These are phyloP conservation scores for Corynascus novoguineensis DNA, from an alignment of 495 filamentous ascomycete genomes.

Conservation along the genomic window DNA sequence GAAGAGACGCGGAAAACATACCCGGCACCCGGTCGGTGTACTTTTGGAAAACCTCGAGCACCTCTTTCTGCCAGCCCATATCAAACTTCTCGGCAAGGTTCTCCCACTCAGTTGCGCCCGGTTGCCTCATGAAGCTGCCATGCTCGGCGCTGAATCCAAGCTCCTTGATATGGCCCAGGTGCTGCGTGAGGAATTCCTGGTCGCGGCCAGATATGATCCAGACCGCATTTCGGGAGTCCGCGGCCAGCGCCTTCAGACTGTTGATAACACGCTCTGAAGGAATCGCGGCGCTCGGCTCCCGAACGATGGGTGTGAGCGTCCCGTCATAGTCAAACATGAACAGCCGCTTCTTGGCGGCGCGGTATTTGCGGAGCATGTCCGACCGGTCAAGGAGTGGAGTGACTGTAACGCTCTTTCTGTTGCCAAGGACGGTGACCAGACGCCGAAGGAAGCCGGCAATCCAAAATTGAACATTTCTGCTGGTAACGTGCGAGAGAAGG, in stretches of 20 bases:
- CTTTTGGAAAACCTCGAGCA: constrained; percentile 71
- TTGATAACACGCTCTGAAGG: constrained; percentile 76
- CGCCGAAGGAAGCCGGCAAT: constrained; percentile 68
- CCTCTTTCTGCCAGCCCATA: constrained; percentile 84
- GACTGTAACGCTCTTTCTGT: constrained; percentile 63
- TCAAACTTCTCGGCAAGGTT: constrained; percentile 75
- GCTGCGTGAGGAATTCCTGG: constrained; percentile 77
- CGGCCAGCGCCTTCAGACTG: constrained; percentile 70
- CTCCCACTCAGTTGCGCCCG: constrained; percentile 68
- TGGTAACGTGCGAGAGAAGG: constrained; percentile 78
- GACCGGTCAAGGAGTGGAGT: constrained; percentile 76
- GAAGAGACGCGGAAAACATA: constrained; percentile 12
- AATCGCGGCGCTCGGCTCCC: constrained; percentile 78
- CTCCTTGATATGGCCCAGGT: constrained; percentile 77
- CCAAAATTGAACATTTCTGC: constrained; percentile 78
- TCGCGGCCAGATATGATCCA: constrained; percentile 97
- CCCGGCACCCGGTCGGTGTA: constrained; percentile 81
- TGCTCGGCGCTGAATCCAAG: constrained; percentile 92
- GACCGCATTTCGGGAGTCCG: constrained; percentile 76
- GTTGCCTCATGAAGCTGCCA: constrained; percentile 84
- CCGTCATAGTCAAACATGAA: constrained; percentile 99
- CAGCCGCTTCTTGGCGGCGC: constrained; percentile 62
- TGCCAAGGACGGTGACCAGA: constrained; percentile 70
- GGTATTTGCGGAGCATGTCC: constrained; percentile 64
- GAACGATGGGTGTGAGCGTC: constrained; percentile 92